phyloP scores from a whole-genome alignment of 768 basidiomycete genomes.

The Naematelia encephala region DNA sequence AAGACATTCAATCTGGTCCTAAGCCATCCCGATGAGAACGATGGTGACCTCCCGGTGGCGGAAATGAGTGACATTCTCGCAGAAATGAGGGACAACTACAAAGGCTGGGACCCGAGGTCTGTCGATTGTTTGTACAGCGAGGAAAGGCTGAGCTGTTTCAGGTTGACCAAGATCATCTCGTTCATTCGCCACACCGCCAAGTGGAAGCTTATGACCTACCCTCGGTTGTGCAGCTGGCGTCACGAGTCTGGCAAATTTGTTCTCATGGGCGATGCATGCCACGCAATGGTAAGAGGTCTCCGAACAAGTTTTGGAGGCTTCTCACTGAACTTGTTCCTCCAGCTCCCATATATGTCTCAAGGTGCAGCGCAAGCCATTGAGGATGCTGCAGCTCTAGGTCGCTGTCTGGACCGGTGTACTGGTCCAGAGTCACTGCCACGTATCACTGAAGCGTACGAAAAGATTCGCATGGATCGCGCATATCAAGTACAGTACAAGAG shows the following conservation, averaged over 20 bases:
- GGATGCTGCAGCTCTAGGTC: conserved; percentile 52
- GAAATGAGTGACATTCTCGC: neutral
- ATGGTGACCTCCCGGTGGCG: neutral
- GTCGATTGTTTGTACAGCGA: no score
- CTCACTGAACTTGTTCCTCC: neutral
- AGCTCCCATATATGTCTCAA: conserved; percentile 49
- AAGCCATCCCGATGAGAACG: neutral
- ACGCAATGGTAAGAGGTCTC: neutral
- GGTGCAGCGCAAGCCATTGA: conserved; percentile 55
- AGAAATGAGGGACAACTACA: neutral
- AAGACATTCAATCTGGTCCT: conserved; percentile 1
- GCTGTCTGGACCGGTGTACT: conserved; percentile 32
- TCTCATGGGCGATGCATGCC: conserved; percentile 1
- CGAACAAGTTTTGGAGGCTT: neutral
- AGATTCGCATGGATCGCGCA: neutral
- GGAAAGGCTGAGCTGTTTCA: no score
- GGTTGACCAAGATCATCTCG: neutral
- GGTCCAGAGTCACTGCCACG: neutral
- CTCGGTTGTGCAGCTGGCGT: conserved; percentile 1
- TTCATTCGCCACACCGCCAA: neutral
- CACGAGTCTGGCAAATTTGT: conserved; percentile 3
- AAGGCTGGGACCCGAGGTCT: neutral
- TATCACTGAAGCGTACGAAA: neutral
- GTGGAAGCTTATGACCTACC: conserved; percentile 1
- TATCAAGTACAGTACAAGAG: conserved; percentile 1